phyloP scores from a whole-genome alignment of 768 basidiomycete species.

The Tricholoma sp. region DNA sequence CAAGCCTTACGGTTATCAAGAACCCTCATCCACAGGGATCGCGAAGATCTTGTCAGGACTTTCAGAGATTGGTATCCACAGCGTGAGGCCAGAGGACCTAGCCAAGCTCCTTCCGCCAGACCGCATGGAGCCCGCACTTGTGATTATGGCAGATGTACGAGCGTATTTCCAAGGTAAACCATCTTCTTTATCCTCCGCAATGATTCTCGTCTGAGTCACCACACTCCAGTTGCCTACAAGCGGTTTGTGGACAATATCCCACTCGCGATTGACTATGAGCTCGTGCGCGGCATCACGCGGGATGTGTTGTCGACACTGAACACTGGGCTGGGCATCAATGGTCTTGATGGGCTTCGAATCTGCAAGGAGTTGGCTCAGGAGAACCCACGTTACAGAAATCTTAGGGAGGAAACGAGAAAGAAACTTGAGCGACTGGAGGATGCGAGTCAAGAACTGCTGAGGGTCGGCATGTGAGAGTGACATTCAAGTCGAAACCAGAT shows the following conservation, averaged over 20 bases:
- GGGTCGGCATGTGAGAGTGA: too few relatives aligned
- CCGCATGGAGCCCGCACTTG: conserved; percentile 47
- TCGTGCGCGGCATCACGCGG: conserved; percentile 46
- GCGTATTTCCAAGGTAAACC: conserved; percentile 76
- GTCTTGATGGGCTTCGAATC: conserved; percentile 36
- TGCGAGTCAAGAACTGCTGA: conserved; percentile 42
- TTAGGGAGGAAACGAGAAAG: conserved; percentile 43
- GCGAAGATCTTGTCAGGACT: conserved; percentile 31
- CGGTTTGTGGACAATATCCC: conserved; percentile 55
- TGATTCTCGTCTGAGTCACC: background rate
- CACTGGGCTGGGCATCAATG: conserved; percentile 47
- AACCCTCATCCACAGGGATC: background rate
- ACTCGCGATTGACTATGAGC: conserved; percentile 49
- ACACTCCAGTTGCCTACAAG: conserved; percentile 58
- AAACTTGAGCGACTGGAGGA: conserved; percentile 45
- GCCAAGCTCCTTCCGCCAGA: conserved; percentile 47
- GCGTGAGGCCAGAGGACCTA: conserved; percentile 37
- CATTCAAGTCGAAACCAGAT: too few relatives aligned
- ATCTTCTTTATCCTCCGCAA: background rate
- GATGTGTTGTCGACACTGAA: conserved; percentile 42
- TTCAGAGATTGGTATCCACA: conserved; percentile 32
- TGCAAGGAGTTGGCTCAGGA: conserved; percentile 53
- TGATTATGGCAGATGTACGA: conserved; percentile 67
- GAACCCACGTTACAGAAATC: conserved; percentile 34
- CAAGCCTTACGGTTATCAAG: background rate